Evolutionary conservation across 2,329 filamentous ascomycete species (phyloP), one percentile per base, ranked within the genome.

Genomic region (Pezicula neosporulosa): DNA sequence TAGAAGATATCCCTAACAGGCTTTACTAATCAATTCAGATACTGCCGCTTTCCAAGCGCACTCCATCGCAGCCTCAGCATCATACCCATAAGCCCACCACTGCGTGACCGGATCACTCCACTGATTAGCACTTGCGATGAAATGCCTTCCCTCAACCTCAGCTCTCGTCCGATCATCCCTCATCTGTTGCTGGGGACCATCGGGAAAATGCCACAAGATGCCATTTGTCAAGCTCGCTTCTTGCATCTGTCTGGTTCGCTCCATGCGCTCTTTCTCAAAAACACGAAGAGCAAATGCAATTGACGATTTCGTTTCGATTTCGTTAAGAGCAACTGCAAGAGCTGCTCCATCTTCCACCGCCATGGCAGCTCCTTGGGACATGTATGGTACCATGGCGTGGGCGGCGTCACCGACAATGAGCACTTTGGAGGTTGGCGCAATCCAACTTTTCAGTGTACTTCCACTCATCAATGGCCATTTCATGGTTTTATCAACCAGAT

Each of bases 151-250:
- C 35, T 64, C 57, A 18, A 72, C 52, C 57, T 72, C 70, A 4
- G 63, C 51, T 43, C 56, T 55, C 70, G 72, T 73, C 13, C 6
- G 19, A 6, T 46, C 28, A 36, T 86, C 82, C 43, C 83, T 69
- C 18, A 68, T 71, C 56, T 76, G 68, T 61, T 86, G 82, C 52
- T 80, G 77, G 2, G 76, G 72, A 1, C 82, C 80, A 54, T 80
- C 65, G 3, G 60, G 56, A 69, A 81, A 70, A 50, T 81, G 77
- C 74, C 74, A 77, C 3, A 79, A 56, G 19, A 70, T 65, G 1
- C 70, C 71, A 53, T 80, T 79, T 6, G 77, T 63, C 13, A 68
- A 63, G 56, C 70, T 75, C 9, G 68, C 75, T 53, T 70, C 67
- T 56, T 73, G 74, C 71, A 73, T 75, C 54, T 65, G 63, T 4